Base-by-base conservation (phyloP, 805 yeast species). In the Pichia heedii region DNA sequence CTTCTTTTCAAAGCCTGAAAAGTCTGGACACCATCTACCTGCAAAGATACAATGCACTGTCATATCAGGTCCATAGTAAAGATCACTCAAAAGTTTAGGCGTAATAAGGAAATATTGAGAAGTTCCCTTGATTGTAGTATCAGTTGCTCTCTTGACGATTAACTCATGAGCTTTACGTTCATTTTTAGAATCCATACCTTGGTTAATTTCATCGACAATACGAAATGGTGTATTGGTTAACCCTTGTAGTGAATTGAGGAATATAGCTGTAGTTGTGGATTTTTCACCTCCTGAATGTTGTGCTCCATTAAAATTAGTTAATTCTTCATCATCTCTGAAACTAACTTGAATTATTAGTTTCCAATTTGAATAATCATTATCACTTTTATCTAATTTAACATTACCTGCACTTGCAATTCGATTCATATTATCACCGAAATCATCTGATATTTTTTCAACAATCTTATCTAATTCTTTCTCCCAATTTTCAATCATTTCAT, bases 211-310 rank as follows among this genome's bases (percentile, higher is more conserved):
- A 64, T 93, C 99, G 8, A 93, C 96, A 3, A 90, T 89, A 57
- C 97, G 70, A 56, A 93, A 87, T 10, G 98, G 97, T 0, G 96
- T 86, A 24, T 74, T 73, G 0, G 97, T 81, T 45, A 84, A 70
- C 11, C 88, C 90, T 65, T 93, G 99, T 49, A 93, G 68, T 1
- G 97, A 81, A 70, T 93, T 84, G 57, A 93, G 74, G 58, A 84
- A 93, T 41, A 89, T 75, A 2, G 90, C 90, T 0, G 97, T 93
- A 0, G 97, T 81, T 0, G 93, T 96, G 1, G 97, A 95, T 55
- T 96, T 76, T 62, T 93, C 99, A 40, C 99, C 99, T 44, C 99
- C 99, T 1, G 96, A 86, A 60, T 93, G 98, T 3, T 90, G 77
- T 45, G 83, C 87, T n/a, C 86, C 77, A 54, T 86, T 89, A 39